These are phyloP conservation scores for Coniella lustricola DNA, from an alignment of 2,329 filamentous ascomycete genomes.

Conservation along the genomic window DNA sequence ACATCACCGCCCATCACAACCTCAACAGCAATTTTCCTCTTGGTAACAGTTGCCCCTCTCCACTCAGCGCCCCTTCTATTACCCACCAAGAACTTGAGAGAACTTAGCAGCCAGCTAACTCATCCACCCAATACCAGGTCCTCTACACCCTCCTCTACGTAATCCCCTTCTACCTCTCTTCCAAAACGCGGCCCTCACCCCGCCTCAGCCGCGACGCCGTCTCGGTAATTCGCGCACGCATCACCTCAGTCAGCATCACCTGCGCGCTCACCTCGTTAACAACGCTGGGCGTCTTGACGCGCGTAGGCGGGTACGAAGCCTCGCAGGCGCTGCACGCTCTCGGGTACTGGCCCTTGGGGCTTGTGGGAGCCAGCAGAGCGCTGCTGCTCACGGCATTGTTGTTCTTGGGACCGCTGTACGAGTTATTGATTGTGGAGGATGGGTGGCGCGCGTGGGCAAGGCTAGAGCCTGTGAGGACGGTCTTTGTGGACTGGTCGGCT, in stretches of 20 bases:
- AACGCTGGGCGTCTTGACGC: slow-evolving; percentile 60
- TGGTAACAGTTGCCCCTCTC: slow-evolving; percentile 24
- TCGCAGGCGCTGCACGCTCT: slow-evolving; percentile 59
- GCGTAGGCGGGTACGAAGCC: slow-evolving; percentile 35
- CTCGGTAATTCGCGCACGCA: slow-evolving; percentile 79
- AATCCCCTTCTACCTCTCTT: slow-evolving; percentile 78
- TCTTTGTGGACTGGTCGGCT: slow-evolving; percentile 66
- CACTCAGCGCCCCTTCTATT: not conserved
- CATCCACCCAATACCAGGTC: slow-evolving; percentile 52
- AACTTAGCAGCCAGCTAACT: not conserved
- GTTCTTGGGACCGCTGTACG: slow-evolving; percentile 80
- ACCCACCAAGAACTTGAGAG: not conserved
- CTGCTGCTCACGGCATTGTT: slow-evolving; percentile 69
- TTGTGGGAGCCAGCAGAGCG: slow-evolving; percentile 54
- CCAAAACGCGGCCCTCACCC: slow-evolving; percentile 70
- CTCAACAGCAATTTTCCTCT: slow-evolving; percentile 27
- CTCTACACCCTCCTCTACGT: slow-evolving; percentile 87
- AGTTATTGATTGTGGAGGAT: slow-evolving; percentile 66
- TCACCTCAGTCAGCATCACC: slow-evolving; percentile 71
- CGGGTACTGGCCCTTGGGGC: slow-evolving; percentile 72
- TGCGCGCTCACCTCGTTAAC: slow-evolving; percentile 60
- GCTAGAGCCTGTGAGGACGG: slow-evolving; percentile 47
- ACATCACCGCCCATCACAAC: slow-evolving; percentile 35
- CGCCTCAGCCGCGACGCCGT: slow-evolving; percentile 79
- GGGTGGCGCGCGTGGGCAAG: slow-evolving; percentile 59